Evolutionary conservation across 495 filamentous ascomycete genomes (phyloP), one percentile per base, ranked within the genome.

Genomic region (Penicillium atrosanguineum): DNA sequence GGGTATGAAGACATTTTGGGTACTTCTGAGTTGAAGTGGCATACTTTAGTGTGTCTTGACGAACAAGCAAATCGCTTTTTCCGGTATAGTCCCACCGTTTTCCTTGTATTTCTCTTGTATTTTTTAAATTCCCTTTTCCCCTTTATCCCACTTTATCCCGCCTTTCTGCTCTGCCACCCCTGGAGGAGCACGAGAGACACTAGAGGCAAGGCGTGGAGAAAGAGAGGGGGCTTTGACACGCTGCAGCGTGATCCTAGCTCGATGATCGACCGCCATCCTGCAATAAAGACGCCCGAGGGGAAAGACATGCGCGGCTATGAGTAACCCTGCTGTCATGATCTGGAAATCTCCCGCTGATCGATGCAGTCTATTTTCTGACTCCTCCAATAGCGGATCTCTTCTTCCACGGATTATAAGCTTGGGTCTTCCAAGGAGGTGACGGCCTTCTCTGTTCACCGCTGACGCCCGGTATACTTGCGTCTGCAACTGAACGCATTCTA

Each of bases 231-330:
- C 61, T 56, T 61, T 57, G 56, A 56, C 54, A 60, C 51, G 23
- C 69, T 69, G 61, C 59, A 59, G 56, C 64, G 64, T 56, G 59
- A 67, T 58, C 59, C 62, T 65, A 68, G 68, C 62, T 69, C 67
- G 55, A 70, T 72, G 72, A 75, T 75, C 72, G 69, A 65, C 72
- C 67, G 59, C 67, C 67, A 69, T 72, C 65, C 69, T 74, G 72
- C 72, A 73, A 75, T 72, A 71, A 70, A 56, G 59, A 53, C 63
- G 63, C 68, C 53, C 59, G 56, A 64, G 46, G 67, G 64, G 66
- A 61, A 61, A 63, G 59, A 69, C 65, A 67, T 67, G 69, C 68
- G 71, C 68, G 70, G 69, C 68, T 65, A 72, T 73, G 67, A 62
- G 65, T 60, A 70, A 75, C 67, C 65, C 68, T 67, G 67, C 69